A percentile compares a stretch with the other conserved stretches of the same genome.
Conservation (phyloP, 208 protist species). For the Porcisia hertigi region DNA sequence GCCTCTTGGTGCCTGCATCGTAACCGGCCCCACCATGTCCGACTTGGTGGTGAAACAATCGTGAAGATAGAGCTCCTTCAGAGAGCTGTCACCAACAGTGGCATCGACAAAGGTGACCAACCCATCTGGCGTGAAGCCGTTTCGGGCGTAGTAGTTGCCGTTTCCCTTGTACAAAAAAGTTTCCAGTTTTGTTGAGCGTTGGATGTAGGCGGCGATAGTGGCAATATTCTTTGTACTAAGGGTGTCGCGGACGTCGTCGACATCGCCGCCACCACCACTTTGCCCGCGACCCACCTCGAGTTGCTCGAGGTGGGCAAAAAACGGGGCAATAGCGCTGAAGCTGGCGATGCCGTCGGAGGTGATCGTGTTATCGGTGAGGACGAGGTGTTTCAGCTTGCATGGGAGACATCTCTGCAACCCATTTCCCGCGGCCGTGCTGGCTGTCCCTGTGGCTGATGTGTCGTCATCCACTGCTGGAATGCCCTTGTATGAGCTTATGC, state of each 20-base stretch:
- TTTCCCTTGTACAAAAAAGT: slow-evolving; percentile 55
- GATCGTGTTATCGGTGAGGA: slow-evolving; percentile 56
- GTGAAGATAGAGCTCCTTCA: slow-evolving; percentile 48
- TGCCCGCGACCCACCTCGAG: slow-evolving; percentile 48
- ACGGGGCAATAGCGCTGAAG: slow-evolving; percentile 16
- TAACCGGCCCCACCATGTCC: slow-evolving; percentile 7
- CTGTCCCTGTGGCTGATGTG: neutral
- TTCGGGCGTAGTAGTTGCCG: slow-evolving; percentile 45
- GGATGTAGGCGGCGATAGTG: slow-evolving; percentile 30
- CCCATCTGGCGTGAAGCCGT: slow-evolving; percentile 39
- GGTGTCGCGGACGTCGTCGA: slow-evolving; percentile 44
- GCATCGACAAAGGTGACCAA: slow-evolving; percentile 33
- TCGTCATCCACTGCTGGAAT: neutral
- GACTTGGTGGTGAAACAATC: slow-evolving; percentile 58
- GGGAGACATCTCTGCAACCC: slow-evolving; percentile 6
- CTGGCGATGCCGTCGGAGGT: slow-evolving; percentile 37
- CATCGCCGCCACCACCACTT: slow-evolving; percentile 26
- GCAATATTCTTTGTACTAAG: slow-evolving; percentile 26
- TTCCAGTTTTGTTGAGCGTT: slow-evolving; percentile 20
- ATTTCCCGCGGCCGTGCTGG: slow-evolving; percentile 5
- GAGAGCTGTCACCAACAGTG: slow-evolving; percentile 28
- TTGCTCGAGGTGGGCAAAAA: slow-evolving; percentile 34
- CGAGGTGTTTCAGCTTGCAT: slow-evolving; percentile 38
- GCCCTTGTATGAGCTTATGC: slow-evolving; percentile 6
- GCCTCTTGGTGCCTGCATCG: slow-evolving; percentile 20